Evolutionary conservation across 805 yeast genomes (phyloP), one percentile per base, ranked within the genome.

Genomic region (Debaryomyces hansenii): DNA sequence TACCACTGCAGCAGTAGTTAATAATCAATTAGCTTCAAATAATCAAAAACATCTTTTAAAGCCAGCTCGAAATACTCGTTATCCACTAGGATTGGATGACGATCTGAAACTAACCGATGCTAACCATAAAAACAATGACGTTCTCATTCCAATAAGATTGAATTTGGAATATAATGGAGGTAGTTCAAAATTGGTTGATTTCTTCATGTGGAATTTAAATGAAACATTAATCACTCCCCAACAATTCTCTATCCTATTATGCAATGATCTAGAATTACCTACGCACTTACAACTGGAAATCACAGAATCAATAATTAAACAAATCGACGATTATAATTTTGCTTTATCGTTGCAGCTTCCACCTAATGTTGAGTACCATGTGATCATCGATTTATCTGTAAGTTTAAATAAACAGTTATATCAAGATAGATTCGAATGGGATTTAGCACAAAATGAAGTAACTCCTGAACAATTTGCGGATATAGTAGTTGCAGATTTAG

Each of bases 391-490:
- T 52, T 67, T 94, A 33, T 83, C 92, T 12, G 87, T 94, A 41
- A 89, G 86, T 59, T 70, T 94, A 50, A 90, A 90, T 53, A 87
- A 87, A 60, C 84, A 84, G 55, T 76, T 91, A 36, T 90, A 84
- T 58, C 96, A 90, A 55, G 99, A 94, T 66, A 86, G 87, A 62
- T 85, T 94, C 53, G 98, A 94, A 66, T 92, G 98, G 98, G 95
- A 94, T 59, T 72, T 94, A 60, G 32, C 59, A 29, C 75, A 71
- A 48, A 63, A 65, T 9, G 70, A 70, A 5, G 60, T 87, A 18
- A 79, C 90, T 0, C 97, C 99, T 0, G 96, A 90, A 62, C 69
- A 69, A 44, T 94, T 94, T 71, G 96, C 98, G 0, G 78, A 75
- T 48, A 77, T 79, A 6, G 90, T 92, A 2, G 97, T 89, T 4